Evolutionary conservation across 805 yeast genomes (phyloP), one percentile per base, ranked within the genome.

Genomic region (Pichia eremophila): DNA sequence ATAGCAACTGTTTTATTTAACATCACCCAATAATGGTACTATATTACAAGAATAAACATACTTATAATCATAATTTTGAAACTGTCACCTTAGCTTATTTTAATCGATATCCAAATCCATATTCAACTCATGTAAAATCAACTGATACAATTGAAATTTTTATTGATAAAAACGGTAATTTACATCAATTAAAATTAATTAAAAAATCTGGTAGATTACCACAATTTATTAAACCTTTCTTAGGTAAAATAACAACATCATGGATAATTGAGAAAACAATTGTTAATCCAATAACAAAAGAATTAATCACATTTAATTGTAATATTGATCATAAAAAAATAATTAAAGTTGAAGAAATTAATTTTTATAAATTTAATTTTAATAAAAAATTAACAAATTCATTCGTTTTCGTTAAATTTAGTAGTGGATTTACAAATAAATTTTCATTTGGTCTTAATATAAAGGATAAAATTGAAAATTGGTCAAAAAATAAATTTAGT

Each of bases 301-400:
- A 70, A 9, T 70, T 90, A 75, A 58, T 69, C 48, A 77, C 95
- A 2, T 89, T 85, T 67, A 81, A 87, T 15, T 74, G 88, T 51
- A 90, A 90, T 62, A 65, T 90, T 43, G 97, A 91, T 61, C 96
- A 91, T 61, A 79, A 85, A 1, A 74, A 75, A 53, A 77, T 90
- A 45, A 75, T 90, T 51, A 73, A 82, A 53, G 83, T 90, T 17
- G 95, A 87, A 60, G 97, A 90, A 60, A 77, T 67, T 56, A 77
- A 88, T 22, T 70, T 68, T 2, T 90, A 84, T 62, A 52, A 65
- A 14, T 69, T 61, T 44, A 65, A 68, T 39, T 17, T 34, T 15
- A 34, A 27, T 0, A 38, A 45, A 2, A 50, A 53, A 27, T 54
- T 58, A 7, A 85, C 83, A 8, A 62, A 70, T 14, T 77, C 80